Evolutionary conservation across 495 filamentous ascomycete species (phyloP).

Genomic region (Penicillium ochrochloron): DNA sequence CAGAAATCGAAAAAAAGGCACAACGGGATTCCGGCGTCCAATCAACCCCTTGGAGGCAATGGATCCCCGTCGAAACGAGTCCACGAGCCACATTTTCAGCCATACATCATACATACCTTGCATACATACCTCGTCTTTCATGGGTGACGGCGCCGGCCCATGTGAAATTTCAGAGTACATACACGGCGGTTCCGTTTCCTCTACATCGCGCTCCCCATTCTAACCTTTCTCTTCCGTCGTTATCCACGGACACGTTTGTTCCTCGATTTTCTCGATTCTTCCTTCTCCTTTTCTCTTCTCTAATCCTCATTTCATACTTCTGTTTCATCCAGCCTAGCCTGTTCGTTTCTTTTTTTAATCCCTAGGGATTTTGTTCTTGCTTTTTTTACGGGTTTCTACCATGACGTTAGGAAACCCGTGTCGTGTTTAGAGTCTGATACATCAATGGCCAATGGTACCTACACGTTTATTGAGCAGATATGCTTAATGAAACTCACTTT

Average conservation of each 20-base stretch:
- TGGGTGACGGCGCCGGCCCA: slow-evolving; percentile 16
- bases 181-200: slow-evolving; percentile 7
- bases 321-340: slow-evolving; percentile 25
- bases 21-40: slow-evolving; percentile 4
- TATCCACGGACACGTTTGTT: neutral
- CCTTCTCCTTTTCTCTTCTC: slow-evolving; percentile 10
- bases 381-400: slow-evolving; percentile 8
- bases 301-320: slow-evolving; percentile 21
- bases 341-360: slow-evolving; percentile 19
- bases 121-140: slow-evolving; percentile 18
- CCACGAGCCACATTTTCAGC: slow-evolving; percentile 21
- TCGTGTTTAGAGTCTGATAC: slow-evolving; percentile 16
- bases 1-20: slow-evolving; percentile 6
- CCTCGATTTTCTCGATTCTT: slow-evolving; percentile 8
- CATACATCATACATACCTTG: slow-evolving; percentile 22
- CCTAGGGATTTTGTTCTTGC: slow-evolving; percentile 2
- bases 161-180: slow-evolving; percentile 25
- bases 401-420: slow-evolving; percentile 6
- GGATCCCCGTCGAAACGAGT: slow-evolving; percentile 23
- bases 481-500: neutral
- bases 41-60: slow-evolving; percentile 9
- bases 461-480: neutral
- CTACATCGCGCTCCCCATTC: slow-evolving; percentile 5
- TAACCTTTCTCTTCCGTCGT: neutral
- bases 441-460: slow-evolving; percentile 9